Conservation (phyloP, 73 alveolate genomes). For the Stentor coeruleus region DNA sequence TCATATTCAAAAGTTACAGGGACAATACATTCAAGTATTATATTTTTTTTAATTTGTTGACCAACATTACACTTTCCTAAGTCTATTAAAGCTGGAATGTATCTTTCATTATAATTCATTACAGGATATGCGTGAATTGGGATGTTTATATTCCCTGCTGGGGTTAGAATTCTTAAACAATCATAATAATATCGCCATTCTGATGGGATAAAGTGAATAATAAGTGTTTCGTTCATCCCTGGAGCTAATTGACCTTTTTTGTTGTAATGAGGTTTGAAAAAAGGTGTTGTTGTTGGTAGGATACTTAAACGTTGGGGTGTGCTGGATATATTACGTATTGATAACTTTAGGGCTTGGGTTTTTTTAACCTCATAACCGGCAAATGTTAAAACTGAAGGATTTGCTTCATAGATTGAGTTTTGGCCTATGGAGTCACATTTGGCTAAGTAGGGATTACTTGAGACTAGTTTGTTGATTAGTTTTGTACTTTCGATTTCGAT, state of each 20-base stretch:
- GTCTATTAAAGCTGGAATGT: conserved; percentile 78
- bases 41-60: conserved; percentile 46
- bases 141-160: conserved; percentile 76
- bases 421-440: conserved; percentile 78
- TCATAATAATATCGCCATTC: conserved; percentile 89
- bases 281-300: conserved; percentile 83
- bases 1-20: conserved; percentile 85
- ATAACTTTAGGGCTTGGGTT: conserved; percentile 60
- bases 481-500: conserved; percentile 22
- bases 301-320: conserved; percentile 79
- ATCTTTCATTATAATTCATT: conserved; percentile 77
- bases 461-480: conserved; percentile 1
- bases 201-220: conserved; percentile 82
- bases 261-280: conserved; percentile 72
- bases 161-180: conserved; percentile 81
- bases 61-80: conserved; percentile 76
- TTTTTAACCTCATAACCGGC: conserved; percentile 84
- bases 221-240: conserved; percentile 72
- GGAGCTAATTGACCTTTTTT: conserved; percentile 93
- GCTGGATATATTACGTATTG: conserved; percentile 69
- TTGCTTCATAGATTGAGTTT: conserved; percentile 77
- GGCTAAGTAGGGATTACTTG: conserved; percentile 30
- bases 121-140: conserved; percentile 95
- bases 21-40: conserved; percentile 71
- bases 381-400: conserved; percentile 78